Percentiles rank a stretch among this genome's conserved stretches.
Evolutionary conservation across 1,284 basidiomycete species (phyloP).

Genomic region (Trichosporon sp.): DNA sequence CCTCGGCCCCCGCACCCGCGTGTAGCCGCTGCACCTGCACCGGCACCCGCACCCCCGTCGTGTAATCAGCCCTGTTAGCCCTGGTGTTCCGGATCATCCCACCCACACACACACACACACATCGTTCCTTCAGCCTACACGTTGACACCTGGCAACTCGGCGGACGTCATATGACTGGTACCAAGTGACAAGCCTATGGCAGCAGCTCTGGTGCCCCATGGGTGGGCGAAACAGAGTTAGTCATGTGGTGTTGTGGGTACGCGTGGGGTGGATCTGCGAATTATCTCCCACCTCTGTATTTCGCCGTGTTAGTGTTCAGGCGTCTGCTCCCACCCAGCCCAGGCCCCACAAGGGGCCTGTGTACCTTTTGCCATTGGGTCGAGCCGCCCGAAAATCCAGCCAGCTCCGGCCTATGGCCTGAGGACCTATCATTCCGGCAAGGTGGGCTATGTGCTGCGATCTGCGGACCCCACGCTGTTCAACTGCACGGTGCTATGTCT

Average conservation of each 20-base stretch:
- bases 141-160: not conserved
- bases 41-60: not conserved
- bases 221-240: constrained; percentile 4
- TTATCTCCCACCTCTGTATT: not conserved
- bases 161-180: too few species aligned
- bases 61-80: constrained; percentile 10
- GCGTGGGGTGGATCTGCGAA: not conserved
- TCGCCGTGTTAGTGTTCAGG: not conserved
- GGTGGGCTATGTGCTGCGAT: constrained; percentile 8
- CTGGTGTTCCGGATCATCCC: not conserved
- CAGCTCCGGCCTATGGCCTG: not conserved
- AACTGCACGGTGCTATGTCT: not conserved
- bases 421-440: not conserved
- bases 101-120: not conserved
- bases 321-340: not conserved
- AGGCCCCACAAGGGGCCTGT: not conserved
- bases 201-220: constrained; percentile 10
- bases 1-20: not conserved
- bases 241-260: not conserved
- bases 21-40: not conserved
- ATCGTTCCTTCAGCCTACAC: not conserved
- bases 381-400: not conserved
- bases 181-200: not conserved
- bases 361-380: not conserved
- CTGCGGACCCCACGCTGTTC: not conserved